phyloP scores from a whole-genome alignment of 176 grass and related monocot genomes.

The Bolboschoenus planiculmis region DNA sequence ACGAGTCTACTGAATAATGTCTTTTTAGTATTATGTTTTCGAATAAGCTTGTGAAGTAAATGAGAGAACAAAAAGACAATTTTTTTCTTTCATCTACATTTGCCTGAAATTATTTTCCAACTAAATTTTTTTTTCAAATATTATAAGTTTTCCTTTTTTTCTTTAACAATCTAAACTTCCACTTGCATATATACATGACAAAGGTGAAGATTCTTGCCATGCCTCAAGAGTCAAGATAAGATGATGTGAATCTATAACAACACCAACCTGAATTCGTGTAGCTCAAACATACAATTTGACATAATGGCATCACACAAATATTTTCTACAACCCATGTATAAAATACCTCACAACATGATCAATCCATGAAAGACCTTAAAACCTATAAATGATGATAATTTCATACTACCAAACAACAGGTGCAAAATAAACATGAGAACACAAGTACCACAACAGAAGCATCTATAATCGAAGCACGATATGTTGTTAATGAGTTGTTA shows the following conservation, averaged over 20 bases:
- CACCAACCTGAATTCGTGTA: background rate
- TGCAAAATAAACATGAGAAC: background rate
- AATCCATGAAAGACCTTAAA: background rate
- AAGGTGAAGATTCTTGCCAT: background rate
- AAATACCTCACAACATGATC: background rate
- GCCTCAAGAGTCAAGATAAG: background rate
- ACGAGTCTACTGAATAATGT: background rate
- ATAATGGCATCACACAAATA: background rate
- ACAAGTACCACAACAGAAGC: background rate
- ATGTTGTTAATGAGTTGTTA: constrained; percentile 15
- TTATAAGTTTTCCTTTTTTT: background rate
- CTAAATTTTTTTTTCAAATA: background rate
- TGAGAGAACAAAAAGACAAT: background rate
- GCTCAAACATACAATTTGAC: background rate
- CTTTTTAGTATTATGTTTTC: background rate
- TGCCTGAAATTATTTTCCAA: background rate
- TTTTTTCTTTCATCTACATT: background rate
- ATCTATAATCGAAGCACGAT: background rate
- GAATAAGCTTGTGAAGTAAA: background rate
- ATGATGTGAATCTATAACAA: background rate
- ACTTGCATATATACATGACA: background rate
- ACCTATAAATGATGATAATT: background rate
- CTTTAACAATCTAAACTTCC: background rate
- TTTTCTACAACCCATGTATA: background rate
- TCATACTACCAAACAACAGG: background rate